Evolutionary conservation across 768 basidiomycete species (phyloP).

Genomic region (Leccinum truebloodii): DNA sequence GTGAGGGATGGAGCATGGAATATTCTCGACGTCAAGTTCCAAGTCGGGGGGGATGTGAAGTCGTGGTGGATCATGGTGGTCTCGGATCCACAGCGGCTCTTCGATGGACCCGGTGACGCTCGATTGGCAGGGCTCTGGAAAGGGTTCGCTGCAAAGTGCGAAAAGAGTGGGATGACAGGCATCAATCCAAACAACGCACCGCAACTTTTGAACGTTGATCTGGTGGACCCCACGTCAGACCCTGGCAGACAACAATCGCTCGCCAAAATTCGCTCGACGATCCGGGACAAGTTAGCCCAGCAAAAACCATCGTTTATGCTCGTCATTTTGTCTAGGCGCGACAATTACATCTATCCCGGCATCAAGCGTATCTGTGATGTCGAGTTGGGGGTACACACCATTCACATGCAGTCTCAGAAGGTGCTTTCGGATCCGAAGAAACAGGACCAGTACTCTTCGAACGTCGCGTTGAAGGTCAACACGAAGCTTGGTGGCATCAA

Average conservation of each 20-base stretch:
- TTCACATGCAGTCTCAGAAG: conserved; percentile 68
- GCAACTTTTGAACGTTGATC: conserved; percentile 33
- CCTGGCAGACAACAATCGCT: conserved; percentile 42
- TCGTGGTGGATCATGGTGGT: conserved; percentile 73
- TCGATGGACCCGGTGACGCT: conserved; percentile 38
- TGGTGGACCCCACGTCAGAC: conserved; percentile 24
- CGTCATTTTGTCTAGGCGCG: conserved; percentile 64
- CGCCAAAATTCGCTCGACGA: conserved; percentile 38
- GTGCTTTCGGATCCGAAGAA: conserved; percentile 53
- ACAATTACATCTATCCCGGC: conserved; percentile 78
- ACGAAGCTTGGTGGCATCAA: conserved; percentile 83
- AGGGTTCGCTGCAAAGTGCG: conserved; percentile 58
- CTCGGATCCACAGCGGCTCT: conserved; percentile 43
- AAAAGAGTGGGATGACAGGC: conserved; percentile 62
- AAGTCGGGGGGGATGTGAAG: conserved; percentile 47
- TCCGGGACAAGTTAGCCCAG: conserved; percentile 35
- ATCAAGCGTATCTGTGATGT: conserved; percentile 79
- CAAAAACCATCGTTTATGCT: conserved; percentile 60
- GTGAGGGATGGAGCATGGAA: conserved; percentile 75
- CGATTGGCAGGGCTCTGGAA: conserved; percentile 44
- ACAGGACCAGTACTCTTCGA: conserved; percentile 82
- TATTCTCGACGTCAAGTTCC: conserved; percentile 67
- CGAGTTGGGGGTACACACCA: conserved; percentile 69
- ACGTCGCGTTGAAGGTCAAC: conserved; percentile 80
- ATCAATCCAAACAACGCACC: conserved; percentile 45